Evolutionary conservation across 176 grass and related monocot genomes (phyloP), one percentile per base, ranked within the genome.

Genomic region (Lolium multiflorum): DNA sequence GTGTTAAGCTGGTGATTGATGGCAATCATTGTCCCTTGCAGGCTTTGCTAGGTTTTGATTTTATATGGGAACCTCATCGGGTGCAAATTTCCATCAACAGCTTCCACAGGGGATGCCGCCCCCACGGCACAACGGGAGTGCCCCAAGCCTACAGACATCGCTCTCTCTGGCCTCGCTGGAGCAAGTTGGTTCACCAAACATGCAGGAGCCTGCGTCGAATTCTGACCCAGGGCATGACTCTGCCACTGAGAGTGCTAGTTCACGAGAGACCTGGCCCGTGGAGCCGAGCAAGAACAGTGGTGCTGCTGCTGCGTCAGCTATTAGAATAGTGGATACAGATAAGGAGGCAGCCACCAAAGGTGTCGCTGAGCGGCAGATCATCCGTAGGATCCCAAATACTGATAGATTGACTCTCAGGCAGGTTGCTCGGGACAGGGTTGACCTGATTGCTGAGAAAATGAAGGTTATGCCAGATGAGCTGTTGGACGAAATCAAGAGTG

Each of bases 241-340:
- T 0, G 91, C 88, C 61, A 98, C 93, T 0, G 91, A 94, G 88
- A 95, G 91, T 55, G 96, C 90, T 44, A 95, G 91, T 54, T 94
- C 93, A 20, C 74, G 79, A 11, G 93, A 93, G 76, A 93, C 95
- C 56, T 93, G 87, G 89, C 95, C 91, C 0, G 56, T 71, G 12
- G 95, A 93, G 85, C 87, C 91, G 7, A 88, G 52, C 25, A 93
- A 74, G 71, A 84, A 82, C 14, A 66, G 15, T 15, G 83, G 43
- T 6, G 11, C 21, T 46, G 46, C 57, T 3, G 26, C 86, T 51
- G 88, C 55, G 1, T 63, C 63, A 0, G 79, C 73, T 6, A 55
- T 83, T 24, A 92, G 82, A 84, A 89, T 92, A 52, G 49, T 41
- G 0, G 91, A 89, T 0, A 89, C 92, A 88, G 91, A 90, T 25